phyloP scores from a whole-genome alignment of 1,284 basidiomycete genomes.

The Lentinus polychrous region DNA sequence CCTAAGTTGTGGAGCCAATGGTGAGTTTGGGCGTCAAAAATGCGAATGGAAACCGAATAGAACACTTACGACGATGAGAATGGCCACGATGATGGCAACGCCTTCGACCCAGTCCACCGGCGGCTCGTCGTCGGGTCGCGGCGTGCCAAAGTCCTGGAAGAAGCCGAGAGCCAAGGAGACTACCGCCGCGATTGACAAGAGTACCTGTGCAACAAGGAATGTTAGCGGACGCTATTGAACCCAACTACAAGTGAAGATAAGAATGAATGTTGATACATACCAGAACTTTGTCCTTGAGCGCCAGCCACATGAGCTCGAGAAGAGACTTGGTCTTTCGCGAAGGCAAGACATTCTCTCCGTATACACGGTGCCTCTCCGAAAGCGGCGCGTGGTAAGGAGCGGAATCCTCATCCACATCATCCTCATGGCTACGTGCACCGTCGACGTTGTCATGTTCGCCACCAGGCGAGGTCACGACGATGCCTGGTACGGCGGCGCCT shows the following conservation, averaged over 20 bases:
- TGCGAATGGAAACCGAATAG: not conserved
- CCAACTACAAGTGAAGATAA: not conserved
- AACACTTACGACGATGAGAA: conserved; percentile 67
- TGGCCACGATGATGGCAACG: conserved; percentile 91
- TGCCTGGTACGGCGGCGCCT: conserved; percentile 27
- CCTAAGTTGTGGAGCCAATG: conserved; percentile 31
- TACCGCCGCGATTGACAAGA: conserved; percentile 87
- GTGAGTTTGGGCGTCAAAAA: not conserved
- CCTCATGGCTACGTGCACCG: conserved; percentile 12
- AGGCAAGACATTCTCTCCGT: conserved; percentile 82
- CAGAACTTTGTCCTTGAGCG: conserved; percentile 93
- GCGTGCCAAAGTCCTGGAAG: conserved; percentile 86
- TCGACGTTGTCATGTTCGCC: conserved; percentile 21
- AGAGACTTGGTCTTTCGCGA: conserved; percentile 74
- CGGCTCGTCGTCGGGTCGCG: conserved; percentile 50
- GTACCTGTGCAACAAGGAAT: conserved; percentile 43
- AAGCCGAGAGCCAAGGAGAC: conserved; percentile 92
- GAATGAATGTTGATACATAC: conserved; percentile 36
- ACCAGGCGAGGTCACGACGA: conserved; percentile 38
- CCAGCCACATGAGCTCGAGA: conserved; percentile 86
- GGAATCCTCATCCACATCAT: conserved; percentile 18
- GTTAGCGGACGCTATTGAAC: not conserved
- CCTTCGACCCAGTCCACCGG: conserved; percentile 97
- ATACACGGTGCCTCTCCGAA: conserved; percentile 67
- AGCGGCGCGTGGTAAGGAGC: conserved; percentile 48